phyloP scores from a whole-genome alignment of 768 basidiomycete species.

The Lentinula raphanica region DNA sequence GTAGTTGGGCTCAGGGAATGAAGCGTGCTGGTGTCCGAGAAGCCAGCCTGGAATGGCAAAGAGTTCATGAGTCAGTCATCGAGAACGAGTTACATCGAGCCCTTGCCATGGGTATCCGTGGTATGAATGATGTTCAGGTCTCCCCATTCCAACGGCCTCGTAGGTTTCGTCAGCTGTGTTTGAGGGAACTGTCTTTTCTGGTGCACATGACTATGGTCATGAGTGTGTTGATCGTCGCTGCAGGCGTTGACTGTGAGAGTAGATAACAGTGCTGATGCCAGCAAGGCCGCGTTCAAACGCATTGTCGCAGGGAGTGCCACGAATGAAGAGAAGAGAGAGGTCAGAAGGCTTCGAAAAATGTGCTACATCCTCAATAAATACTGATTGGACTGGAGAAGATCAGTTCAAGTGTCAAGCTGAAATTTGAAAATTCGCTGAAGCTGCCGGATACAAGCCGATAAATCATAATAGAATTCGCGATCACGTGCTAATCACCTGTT shows the following conservation, averaged over 20 bases:
- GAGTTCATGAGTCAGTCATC: not conserved
- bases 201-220: constrained; percentile 28
- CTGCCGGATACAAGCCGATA: too few relatives aligned
- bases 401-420: not conserved
- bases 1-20: constrained; percentile 74
- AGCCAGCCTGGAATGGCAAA: constrained; percentile 44
- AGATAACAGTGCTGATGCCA: not conserved
- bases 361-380: too few relatives aligned
- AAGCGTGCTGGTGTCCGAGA: constrained; percentile 74
- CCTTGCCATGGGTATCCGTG: constrained; percentile 64
- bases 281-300: not conserved
- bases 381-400: too few relatives aligned
- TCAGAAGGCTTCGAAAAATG: not conserved
- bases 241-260: constrained; percentile 14
- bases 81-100: not conserved
- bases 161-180: constrained; percentile 47
- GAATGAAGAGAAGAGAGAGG: not conserved
- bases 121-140: constrained; percentile 86
- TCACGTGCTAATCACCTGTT: too few relatives aligned
- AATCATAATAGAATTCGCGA: too few relatives aligned
- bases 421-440: too few relatives aligned
- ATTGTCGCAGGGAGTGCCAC: not conserved
- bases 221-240: constrained; percentile 21
- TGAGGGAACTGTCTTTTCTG: constrained; percentile 34
- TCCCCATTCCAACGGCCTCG: constrained; percentile 73